Base-by-base conservation (phyloP, 305 asterid species). In the Vinca major region DNA sequence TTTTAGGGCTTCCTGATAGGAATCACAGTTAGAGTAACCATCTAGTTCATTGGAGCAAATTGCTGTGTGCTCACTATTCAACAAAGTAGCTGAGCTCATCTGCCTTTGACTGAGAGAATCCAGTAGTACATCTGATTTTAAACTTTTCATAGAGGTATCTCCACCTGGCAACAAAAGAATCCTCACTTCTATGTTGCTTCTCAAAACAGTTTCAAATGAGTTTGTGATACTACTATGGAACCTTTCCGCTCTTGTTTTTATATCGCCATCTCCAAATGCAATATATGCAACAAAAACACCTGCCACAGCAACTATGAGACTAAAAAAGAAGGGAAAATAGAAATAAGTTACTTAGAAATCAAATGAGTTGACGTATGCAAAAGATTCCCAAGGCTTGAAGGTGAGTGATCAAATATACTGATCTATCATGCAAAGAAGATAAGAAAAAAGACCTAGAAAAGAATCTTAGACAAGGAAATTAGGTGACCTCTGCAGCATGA, bases 151-250 rank as follows among this genome's bases (percentile, higher is more conserved):
- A 45, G 75, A 65, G 20, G 62, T 40, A 47, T 71, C 73, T 67
- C 75, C 83, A 9, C 75, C 79, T 0, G 88, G 86, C 70, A 84
- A 73, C 51, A 85, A 80, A 77, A 91, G 77, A 51, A 92, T 81
- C 80, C 79, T 85, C 41, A 90, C 89, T 81, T 88, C 96, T 57
- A 87, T 93, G 62, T 86, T 88, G 80, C 87, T 81, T 66, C 81
- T 85, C 75, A 92, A 77, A 68, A 87, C 89, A 65, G 81, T 82
- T 82, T 90, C 95, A 67, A 92, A 88, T 41, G 95, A 84, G 78
- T 90, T 88, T 0, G 94, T 86, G 85, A 92, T 90, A 73, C 97
- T 90, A 80, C 98, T 88, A 21, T 85, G 84, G 53, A 83, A 92
- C 73, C 96, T 88, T 80, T 90, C 95, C 20, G 93, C 97, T 82